Evolutionary conservation across 2,329 filamentous ascomycete genomes (phyloP), one percentile per base, ranked within the genome.

Genomic region (Aspergillus sp.): DNA sequence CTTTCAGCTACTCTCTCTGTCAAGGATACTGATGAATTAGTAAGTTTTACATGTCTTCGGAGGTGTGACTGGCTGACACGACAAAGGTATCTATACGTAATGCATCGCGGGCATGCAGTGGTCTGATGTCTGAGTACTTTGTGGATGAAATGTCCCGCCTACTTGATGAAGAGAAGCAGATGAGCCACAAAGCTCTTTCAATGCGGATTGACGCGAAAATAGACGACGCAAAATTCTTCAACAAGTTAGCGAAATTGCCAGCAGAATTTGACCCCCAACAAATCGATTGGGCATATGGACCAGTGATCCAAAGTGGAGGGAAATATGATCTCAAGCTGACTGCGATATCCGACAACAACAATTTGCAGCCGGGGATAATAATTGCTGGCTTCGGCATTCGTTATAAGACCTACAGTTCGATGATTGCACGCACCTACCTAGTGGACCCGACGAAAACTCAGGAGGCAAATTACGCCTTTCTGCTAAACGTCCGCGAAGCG

Each of bases 71-170:
- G 8, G 36, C 65, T 70, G 56, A 69, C 44, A 8, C 17, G 44
- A 6, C 49, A 21, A 39, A 88, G 84, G 91, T 94, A 66, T 89
- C 91, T 10, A 97, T 99, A 84, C 89, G 96, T 72, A 96, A 94
- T 68, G 92, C 94, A 4, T 95, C 95, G 58, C 90, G 95, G 73
- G 94, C 95, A 50, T 97, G 93, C 68, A 94, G 96, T 66, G 93
- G 92, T 60, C 82, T 98, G 62, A 96, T 98, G 88, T 92, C 92
- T 54, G 92, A 94, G 61, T 99, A 95, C 78, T 98, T 98, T 75
- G 88, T 99, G 66, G 95, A 99, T 73, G 93, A 97, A 75, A 98
- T 99, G 93, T 96, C 94, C 54, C 90, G 90, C 68, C 90, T 98
- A 55, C 86, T 99, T 62, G 95, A 99, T 72, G 90, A 93, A 67